Base-by-base conservation (phyloP, 2,329 filamentous ascomycete genomes). In the Elsinoe batatas region DNA sequence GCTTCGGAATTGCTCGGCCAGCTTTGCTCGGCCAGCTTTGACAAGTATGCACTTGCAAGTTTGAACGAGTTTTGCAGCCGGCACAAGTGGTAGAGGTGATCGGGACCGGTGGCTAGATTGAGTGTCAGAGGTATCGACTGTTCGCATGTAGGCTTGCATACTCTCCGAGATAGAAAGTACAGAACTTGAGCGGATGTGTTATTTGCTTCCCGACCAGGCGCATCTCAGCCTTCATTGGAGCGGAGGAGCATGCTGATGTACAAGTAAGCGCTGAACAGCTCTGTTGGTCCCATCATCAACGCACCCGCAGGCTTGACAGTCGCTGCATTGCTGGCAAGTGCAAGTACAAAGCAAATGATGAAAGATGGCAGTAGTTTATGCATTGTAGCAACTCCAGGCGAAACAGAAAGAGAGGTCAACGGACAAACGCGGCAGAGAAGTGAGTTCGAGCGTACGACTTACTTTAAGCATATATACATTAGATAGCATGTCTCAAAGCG, bases 31-130 rank as follows among this genome's bases (percentile, higher is more conserved):
- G 12, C 43, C 43, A 33, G 43, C 43, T 33, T 32, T 3, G 18
- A 26, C 43, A 47, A 47, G 43, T 32, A 47, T 32, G 26, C 43
- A 47, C 26, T 47, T 47, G 15, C 43, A 47, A 47, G 43, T 47
- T 47, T 32, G 43, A 12, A 47, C 43, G 43, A 47, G 43, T 30
- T 47, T 47, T 47, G 43, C 18, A 47, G 43, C 43, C 43, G 43
- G 43, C 22, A 47, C 43, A 47, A 15, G 3, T 47, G 43, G 43
- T 47, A 47, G 43, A 47, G 43, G 43, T 30, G 43, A 47, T 47
- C 43, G 43, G 22, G 43, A 47, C 33, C 43, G 43, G 18, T 47
- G 43, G 22, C 43, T 47, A 47, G 43, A 26, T 47, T 6, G 43
- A 26, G 22, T 32, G 22, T 47, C 22, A 47, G 43, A 17, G 5